A percentile compares a stretch with the other conserved stretches of the same genome.
Evolutionary conservation across 768 basidiomycete genomes (phyloP).

Genomic region (Lactifluus piperatus): DNA sequence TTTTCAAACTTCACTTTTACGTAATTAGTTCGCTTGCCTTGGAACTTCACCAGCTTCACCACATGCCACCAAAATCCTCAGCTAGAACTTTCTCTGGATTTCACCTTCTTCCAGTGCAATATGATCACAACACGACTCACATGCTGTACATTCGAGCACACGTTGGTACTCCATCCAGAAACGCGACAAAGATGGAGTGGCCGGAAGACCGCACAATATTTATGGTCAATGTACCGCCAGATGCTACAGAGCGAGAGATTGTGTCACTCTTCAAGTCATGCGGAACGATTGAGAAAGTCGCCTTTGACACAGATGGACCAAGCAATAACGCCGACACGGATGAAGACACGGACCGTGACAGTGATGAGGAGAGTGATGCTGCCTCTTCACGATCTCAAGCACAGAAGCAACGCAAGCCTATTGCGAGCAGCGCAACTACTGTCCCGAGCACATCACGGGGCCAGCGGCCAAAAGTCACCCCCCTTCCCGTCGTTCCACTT

Average conservation of each 20-base stretch:
- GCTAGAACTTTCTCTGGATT: conserved; percentile 35
- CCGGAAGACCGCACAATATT: conserved; percentile 71
- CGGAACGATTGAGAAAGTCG: conserved; percentile 69
- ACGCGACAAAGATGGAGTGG: conserved; percentile 29
- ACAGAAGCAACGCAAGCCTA: conserved; percentile 28
- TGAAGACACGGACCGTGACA: conserved; percentile 29
- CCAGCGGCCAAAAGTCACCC: conserved; percentile 42
- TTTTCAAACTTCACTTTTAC: background rate
- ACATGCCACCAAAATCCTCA: background rate
- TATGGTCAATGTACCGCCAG: conserved; percentile 82
- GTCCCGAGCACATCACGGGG: conserved; percentile 17
- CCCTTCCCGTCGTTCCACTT: conserved; percentile 46
- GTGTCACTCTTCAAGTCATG: conserved; percentile 65
- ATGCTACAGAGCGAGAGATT: conserved; percentile 77
- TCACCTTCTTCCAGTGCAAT: conserved; percentile 36
- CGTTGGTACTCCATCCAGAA: conserved; percentile 28
- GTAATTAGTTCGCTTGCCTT: background rate
- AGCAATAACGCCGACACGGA: conserved; percentile 31
- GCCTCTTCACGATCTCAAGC: conserved; percentile 18
- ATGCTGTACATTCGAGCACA: conserved; percentile 74
- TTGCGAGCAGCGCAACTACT: background rate
- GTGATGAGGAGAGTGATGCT: conserved; percentile 24
- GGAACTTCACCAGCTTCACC: too few species aligned
- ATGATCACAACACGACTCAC: conserved; percentile 43
- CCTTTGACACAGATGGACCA: conserved; percentile 46